Evolutionary conservation across 176 grass and related monocot genomes (phyloP).

Genomic region (Pharus latifolius): DNA sequence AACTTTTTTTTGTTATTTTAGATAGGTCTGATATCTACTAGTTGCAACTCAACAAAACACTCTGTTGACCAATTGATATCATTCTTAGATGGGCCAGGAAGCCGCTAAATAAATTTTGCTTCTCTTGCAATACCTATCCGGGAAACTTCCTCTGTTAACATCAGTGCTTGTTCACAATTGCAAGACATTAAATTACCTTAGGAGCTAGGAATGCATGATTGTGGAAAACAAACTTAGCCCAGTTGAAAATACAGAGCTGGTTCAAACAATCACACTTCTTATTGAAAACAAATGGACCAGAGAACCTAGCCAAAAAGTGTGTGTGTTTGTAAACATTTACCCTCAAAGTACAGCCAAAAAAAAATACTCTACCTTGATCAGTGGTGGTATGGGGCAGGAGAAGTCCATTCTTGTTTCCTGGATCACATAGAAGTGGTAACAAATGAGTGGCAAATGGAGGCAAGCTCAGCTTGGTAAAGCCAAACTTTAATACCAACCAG

Average conservation of each 20-base stretch:
- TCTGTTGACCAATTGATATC: too few species aligned
- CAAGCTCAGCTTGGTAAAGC: background rate
- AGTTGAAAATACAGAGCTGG: background rate
- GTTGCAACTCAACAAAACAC: too few species aligned
- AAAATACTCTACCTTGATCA: constrained; percentile 64
- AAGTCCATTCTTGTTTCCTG: constrained; percentile 99
- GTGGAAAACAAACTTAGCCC: background rate
- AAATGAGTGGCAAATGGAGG: background rate
- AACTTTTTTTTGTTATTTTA: too few species aligned
- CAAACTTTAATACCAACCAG: constrained; percentile 37
- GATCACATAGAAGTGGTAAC: background rate
- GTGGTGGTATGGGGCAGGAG: constrained; percentile 92
- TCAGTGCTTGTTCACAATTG: background rate
- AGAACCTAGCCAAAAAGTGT: background rate
- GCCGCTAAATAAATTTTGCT: background rate
- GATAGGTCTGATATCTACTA: too few species aligned
- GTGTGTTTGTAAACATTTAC: background rate
- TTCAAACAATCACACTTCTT: background rate
- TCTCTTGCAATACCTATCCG: background rate
- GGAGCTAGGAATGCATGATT: background rate
- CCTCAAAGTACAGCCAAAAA: background rate
- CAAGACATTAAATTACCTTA: background rate
- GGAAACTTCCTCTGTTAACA: background rate
- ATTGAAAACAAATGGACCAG: background rate
- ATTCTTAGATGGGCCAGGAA: too few species aligned